Conservation (phyloP, 116 monocot species). For the Phalaenopsis hybrid region DNA sequence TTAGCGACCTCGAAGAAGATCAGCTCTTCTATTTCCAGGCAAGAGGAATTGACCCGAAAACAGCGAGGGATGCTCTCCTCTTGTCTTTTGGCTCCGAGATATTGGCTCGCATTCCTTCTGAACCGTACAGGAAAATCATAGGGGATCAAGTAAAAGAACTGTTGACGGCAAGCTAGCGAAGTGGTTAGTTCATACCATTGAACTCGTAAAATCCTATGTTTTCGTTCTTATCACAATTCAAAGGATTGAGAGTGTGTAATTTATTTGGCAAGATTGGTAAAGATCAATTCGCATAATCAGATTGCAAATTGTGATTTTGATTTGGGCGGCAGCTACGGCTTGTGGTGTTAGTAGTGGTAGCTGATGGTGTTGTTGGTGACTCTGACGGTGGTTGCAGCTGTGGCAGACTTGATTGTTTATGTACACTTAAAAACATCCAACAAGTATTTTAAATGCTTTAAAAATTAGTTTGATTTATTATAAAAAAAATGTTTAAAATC, state of each 20-base stretch:
- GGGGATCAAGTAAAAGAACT: conserved; percentile 44
- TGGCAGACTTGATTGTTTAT: no score
- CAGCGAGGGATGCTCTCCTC: conserved; percentile 78
- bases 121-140: conserved; percentile 38
- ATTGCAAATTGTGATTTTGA: no score
- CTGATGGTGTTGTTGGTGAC: no score
- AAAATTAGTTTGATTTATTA: no score
- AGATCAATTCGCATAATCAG: neutral
- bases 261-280: neutral
- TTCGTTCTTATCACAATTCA: neutral
- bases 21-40: conserved; percentile 87
- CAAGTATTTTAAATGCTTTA: no score
- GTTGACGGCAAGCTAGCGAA: conserved; percentile 12
- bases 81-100: conserved; percentile 86
- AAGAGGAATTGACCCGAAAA: conserved; percentile 58
- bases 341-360: no score
- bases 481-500: no score
- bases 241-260: neutral
- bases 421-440: no score
- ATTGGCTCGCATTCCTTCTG: conserved; percentile 46
- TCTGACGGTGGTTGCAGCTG: no score
- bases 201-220: neutral
- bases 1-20: conserved; percentile 81
- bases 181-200: neutral
- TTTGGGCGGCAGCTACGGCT: no score